Evolutionary conservation across 2,329 filamentous ascomycete genomes (phyloP).

Genomic region (Stagonosporopsis cucurbitacearum): DNA sequence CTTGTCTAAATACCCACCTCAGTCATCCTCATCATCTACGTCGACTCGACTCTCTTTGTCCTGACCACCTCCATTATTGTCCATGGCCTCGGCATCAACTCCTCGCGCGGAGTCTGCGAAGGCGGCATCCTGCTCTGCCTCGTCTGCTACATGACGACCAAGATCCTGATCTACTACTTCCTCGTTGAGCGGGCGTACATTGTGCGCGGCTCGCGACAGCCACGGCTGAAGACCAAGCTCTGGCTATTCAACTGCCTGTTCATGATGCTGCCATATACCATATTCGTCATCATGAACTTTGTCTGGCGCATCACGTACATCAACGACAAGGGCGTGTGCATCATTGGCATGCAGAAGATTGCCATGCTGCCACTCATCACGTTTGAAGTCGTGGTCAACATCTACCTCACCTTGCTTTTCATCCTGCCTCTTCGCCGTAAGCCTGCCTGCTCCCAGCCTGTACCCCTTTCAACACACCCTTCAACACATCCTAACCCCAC

Average conservation of each 20-base stretch:
- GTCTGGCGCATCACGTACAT: constrained; percentile 63
- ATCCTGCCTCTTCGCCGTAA: constrained; percentile 65
- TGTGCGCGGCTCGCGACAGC: constrained; percentile 60
- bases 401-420: constrained; percentile 69
- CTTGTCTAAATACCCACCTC: not conserved
- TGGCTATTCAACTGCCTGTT: constrained; percentile 68
- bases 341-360: constrained; percentile 66
- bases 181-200: constrained; percentile 70
- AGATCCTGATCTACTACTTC: constrained; percentile 71
- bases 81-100: constrained; percentile 64
- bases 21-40: constrained; percentile 68
- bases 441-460: constrained; percentile 18
- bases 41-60: constrained; percentile 67
- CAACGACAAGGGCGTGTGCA: constrained; percentile 60
- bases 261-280: constrained; percentile 54
- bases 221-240: constrained; percentile 62
- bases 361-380: constrained; percentile 67
- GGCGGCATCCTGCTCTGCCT: constrained; percentile 67
- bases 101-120: constrained; percentile 59
- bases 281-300: constrained; percentile 65
- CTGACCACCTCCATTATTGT: constrained; percentile 64
- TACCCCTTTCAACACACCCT: not conserved
- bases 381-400: constrained; percentile 66
- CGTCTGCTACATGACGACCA: constrained; percentile 67
- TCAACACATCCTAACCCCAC: not conserved